Evolutionary conservation across 257 asterid genomes (phyloP), one percentile per base, ranked within the genome.

Genomic region (Striga asiatica): DNA sequence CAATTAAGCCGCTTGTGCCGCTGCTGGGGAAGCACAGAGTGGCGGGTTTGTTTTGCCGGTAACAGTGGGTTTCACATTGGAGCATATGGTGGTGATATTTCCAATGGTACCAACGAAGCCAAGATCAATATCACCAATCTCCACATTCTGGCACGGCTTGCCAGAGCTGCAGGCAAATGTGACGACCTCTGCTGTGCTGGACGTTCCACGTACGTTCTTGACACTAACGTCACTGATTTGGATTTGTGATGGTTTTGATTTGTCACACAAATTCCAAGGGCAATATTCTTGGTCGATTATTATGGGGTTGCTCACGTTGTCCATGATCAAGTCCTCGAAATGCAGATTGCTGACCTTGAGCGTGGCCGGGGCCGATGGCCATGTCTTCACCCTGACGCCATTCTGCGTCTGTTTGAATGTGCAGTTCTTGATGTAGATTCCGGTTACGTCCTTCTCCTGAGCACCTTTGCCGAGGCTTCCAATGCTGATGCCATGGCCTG

Each of bases 401-500:
- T 77, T 77, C 3, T 18, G 12, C 3, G 73, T 70, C 31, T 23
- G 19, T 3, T 6, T 34, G 47, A 77, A 62, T 31, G 75, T 74
- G 70, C 75, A 74, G 12, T 62, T 65, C 62, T 56, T 50, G 1
- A 74, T 48, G 38, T 51, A 67, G 10, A 77, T 13, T 0, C 72
- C 71, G 0, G n/a, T 0, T 13, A 77, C 69, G 11, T 74, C 78
- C n/a, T 57, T 58, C 65, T 77, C 84, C 0, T 21, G 23, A 0
- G 2, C 10, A 1, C 2, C 1, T 64, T 28, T 68, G 0, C 76
- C 76, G 1, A 78, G 62, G 54, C 84, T 78, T 6, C 81, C 78
- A 7, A 77, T 52, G 54, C 81, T 74, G 45, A 77, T 66, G 3
- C 81, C 84, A 28, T 77, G 81, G 0, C 84, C 76, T 0, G 78